Conservation (phyloP, 345 rosid species). For the Gossypium australe region DNA sequence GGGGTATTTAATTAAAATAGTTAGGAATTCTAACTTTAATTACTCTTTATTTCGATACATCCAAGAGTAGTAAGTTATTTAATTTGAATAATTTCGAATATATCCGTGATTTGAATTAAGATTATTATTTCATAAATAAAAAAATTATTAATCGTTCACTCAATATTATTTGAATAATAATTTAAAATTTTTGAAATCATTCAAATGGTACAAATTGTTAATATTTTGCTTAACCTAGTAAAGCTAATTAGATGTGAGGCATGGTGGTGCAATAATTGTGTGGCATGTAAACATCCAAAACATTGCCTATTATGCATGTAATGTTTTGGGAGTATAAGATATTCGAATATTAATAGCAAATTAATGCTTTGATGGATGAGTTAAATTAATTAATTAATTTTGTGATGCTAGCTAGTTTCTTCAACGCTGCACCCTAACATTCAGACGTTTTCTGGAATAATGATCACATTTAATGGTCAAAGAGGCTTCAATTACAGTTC, state of each 20-base stretch:
- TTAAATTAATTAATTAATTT: not conserved
- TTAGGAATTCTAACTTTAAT: too few relatives aligned
- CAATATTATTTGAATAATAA: too few relatives aligned
- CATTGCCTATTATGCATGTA: slow-evolving; percentile 17
- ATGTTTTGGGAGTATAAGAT: not conserved
- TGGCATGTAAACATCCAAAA: slow-evolving; percentile 4
- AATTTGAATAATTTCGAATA: too few relatives aligned
- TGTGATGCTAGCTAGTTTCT: not conserved
- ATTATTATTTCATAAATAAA: too few relatives aligned
- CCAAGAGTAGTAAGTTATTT: too few relatives aligned
- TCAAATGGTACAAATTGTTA: too few relatives aligned
- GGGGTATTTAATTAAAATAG: not conserved
- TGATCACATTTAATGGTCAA: slow-evolving; percentile 20
- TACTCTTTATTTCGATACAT: too few relatives aligned
- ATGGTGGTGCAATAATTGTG: not conserved
- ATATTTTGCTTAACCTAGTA: too few relatives aligned
- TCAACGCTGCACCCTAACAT: slow-evolving; percentile 21
- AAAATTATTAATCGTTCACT: too few relatives aligned
- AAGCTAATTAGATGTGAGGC: not conserved
- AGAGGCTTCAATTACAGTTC: slow-evolving; percentile 13
- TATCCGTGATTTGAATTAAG: fast-evolving
- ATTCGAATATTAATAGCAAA: too few relatives aligned
- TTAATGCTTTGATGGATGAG: slow-evolving; percentile 5
- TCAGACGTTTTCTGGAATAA: slow-evolving; percentile 21
- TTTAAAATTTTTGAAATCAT: too few relatives aligned